Percentiles rank a stretch among this genome's conserved stretches.
phyloP scores from a whole-genome alignment of 352 stramenopile genomes.

The Globisporangium rhizosaccharum region DNA sequence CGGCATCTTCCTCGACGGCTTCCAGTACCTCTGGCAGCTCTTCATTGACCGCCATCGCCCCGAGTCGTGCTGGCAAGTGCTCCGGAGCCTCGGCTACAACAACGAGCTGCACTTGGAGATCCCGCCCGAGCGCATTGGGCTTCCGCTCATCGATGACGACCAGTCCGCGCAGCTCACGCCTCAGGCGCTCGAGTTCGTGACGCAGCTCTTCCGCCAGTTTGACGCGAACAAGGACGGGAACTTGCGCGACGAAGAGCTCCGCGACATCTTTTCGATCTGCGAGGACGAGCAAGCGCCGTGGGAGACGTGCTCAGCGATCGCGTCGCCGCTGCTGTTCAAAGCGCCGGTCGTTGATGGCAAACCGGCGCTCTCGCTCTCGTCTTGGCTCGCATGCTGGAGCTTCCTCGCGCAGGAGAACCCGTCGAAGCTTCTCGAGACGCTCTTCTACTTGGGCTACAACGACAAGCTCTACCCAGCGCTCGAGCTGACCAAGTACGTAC shows the following conservation, averaged over 20 bases:
- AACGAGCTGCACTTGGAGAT: slow-evolving; percentile 80
- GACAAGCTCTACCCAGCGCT: slow-evolving; percentile 61
- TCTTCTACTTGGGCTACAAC: slow-evolving; percentile 84
- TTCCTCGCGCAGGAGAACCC: slow-evolving; percentile 75
- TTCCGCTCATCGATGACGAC: slow-evolving; percentile 56
- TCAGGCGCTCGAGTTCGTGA: slow-evolving; percentile 66
- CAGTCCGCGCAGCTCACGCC: slow-evolving; percentile 73
- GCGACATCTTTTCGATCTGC: slow-evolving; percentile 82
- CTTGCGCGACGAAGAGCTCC: slow-evolving; percentile 57
- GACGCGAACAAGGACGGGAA: slow-evolving; percentile 79
- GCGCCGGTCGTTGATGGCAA: slow-evolving; percentile 47
- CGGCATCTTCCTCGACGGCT: slow-evolving; percentile 71
- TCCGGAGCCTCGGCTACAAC: slow-evolving; percentile 78
- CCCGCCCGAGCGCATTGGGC: slow-evolving; percentile 47
- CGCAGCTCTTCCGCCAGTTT: slow-evolving; percentile 75
- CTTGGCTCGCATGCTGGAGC: slow-evolving; percentile 70
- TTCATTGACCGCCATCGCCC: slow-evolving; percentile 87
- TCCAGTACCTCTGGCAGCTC: slow-evolving; percentile 80
- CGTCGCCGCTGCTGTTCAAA: slow-evolving; percentile 52
- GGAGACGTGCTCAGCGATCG: slow-evolving; percentile 55
- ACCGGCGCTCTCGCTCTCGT: slow-evolving; percentile 39
- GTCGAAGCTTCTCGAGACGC: slow-evolving; percentile 60
- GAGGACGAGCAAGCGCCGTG: slow-evolving; percentile 63
- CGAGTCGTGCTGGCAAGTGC: slow-evolving; percentile 86
- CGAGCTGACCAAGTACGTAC: slow-evolving; percentile 56